These are phyloP conservation scores for Ceratobasidium sp. DNA, from an alignment of 1,284 basidiomycete genomes.

Conservation along the genomic window DNA sequence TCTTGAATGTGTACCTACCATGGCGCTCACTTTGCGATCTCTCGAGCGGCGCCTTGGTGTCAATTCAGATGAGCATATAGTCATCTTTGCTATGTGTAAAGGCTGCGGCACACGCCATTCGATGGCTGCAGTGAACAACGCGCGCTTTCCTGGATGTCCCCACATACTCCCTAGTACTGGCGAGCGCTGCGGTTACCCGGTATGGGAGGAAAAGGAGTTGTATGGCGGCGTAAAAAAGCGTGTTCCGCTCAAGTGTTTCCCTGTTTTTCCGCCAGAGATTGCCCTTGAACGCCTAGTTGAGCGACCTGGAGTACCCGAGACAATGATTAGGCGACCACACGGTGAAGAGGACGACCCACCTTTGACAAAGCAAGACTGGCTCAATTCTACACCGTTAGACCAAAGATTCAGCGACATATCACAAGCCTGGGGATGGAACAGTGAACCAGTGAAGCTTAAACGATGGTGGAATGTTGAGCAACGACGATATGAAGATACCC, in stretches of 20 bases:
- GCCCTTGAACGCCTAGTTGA: background rate
- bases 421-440: too few relatives aligned
- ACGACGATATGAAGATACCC: too few relatives aligned
- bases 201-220: background rate
- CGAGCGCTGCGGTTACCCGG: background rate
- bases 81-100: background rate
- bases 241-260: background rate
- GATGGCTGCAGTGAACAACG: background rate
- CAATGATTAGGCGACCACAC: background rate
- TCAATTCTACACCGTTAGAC: background rate
- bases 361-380: background rate
- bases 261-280: background rate
- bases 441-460: too few relatives aligned
- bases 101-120: background rate
- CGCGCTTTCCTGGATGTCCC: background rate
- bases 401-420: background rate
- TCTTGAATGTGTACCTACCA: background rate
- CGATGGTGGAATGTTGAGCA: too few relatives aligned
- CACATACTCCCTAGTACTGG: background rate
- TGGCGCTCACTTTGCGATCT: background rate
- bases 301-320: background rate
- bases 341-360: background rate
- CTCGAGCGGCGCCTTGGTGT: conserved; percentile 6
- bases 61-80: background rate
- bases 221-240: conserved; percentile 1